These are phyloP conservation scores for Lepidopterella palustris DNA, from an alignment of 495 filamentous ascomycete genomes.

Conservation along the genomic window DNA sequence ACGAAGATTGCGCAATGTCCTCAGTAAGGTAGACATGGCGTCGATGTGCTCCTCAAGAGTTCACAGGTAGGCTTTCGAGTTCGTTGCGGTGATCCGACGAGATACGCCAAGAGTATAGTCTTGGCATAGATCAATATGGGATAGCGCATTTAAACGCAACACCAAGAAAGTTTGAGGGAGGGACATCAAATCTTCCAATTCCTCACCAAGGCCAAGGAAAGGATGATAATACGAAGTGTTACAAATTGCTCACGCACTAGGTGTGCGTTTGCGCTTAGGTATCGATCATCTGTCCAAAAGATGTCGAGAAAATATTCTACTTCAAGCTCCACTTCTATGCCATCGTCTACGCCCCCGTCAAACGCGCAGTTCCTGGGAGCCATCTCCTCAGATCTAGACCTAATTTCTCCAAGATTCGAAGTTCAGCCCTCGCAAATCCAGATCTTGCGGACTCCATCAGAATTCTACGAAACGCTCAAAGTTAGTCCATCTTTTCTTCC, in stretches of 20 bases:
- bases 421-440: constrained; percentile 72
- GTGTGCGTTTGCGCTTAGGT: background rate
- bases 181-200: no score
- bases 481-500: constrained; percentile 39
- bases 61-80: background rate
- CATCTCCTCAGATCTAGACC: constrained; percentile 77
- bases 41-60: constrained; percentile 15
- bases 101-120: constrained; percentile 9
- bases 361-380: constrained; percentile 50
- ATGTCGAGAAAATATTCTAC: constrained; percentile 25
- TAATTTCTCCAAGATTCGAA: constrained; percentile 81
- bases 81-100: background rate
- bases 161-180: no score
- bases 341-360: constrained; percentile 25
- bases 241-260: constrained; percentile 13
- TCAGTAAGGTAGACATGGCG: constrained; percentile 84
- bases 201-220: no score
- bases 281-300: background rate
- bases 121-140: background rate
- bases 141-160: constrained; percentile 3
- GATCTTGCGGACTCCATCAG: constrained; percentile 68
- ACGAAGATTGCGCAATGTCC: constrained; percentile 80
- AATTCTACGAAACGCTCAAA: constrained; percentile 88
- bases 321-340: constrained; percentile 17
- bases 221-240: constrained; percentile 30